Evolutionary conservation across 2,329 filamentous ascomycete genomes (phyloP).

Genomic region (Dactylonectria estremocensis): DNA sequence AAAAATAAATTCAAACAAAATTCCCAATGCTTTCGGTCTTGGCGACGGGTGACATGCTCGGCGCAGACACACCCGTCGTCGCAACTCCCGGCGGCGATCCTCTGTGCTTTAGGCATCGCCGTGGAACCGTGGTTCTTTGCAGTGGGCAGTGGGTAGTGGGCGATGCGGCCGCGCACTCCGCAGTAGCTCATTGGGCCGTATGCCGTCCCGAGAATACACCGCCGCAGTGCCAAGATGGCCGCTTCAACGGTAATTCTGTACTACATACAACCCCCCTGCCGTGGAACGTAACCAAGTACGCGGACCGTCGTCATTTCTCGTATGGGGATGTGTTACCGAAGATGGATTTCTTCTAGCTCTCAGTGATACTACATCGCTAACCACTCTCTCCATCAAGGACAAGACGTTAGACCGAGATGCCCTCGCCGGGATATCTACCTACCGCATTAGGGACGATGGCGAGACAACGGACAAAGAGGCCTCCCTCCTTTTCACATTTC

Average conservation of each 20-base stretch:
- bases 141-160: constrained; percentile 15
- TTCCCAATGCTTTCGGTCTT: background rate
- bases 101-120: constrained; percentile 14
- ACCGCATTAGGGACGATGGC: too few species aligned
- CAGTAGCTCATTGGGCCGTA: constrained; percentile 10
- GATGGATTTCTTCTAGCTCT: background rate
- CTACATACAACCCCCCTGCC: background rate
- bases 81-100: background rate
- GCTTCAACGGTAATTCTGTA: constrained; percentile 30
- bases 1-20: too few species aligned
- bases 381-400: too few species aligned
- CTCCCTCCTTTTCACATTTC: too few species aligned
- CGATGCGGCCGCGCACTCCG: constrained; percentile 15
- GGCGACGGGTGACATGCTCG: constrained; percentile 14
- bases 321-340: background rate
- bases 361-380: too few species aligned
- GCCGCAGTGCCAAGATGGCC: constrained; percentile 28
- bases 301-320: background rate
- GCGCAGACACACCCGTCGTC: constrained; percentile 16
- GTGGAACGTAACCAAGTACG: background rate
- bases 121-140: background rate
- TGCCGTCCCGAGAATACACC: constrained; percentile 26
- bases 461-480: too few species aligned
- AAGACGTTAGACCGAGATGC: too few species aligned
- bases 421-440: too few species aligned